phyloP scores from a whole-genome alignment of 2,329 filamentous ascomycete species.

The Ceratocystis ficicola region DNA sequence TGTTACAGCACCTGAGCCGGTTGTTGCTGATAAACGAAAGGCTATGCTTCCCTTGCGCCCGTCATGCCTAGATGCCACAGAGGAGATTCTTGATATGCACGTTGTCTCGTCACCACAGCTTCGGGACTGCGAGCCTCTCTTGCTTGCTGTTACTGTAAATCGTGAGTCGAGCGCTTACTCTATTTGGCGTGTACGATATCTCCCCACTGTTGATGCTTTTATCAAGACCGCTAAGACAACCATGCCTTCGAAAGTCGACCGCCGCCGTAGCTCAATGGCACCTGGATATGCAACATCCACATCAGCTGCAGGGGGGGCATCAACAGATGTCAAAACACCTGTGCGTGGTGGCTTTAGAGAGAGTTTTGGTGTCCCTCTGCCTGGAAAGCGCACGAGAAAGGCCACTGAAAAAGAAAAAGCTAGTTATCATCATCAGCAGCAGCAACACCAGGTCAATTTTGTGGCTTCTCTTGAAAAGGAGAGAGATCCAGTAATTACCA shows the following conservation, averaged over 20 bases:
- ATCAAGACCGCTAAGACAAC: slow-evolving; percentile 28
- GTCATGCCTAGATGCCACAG: slow-evolving; percentile 56
- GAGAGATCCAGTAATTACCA: slow-evolving; percentile 40
- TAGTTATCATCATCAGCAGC: neutral
- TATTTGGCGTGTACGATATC: slow-evolving; percentile 72
- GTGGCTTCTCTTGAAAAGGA: slow-evolving; percentile 58
- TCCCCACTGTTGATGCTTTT: slow-evolving; percentile 52
- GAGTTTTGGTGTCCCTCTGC: slow-evolving; percentile 54
- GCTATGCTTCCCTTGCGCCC: slow-evolving; percentile 32
- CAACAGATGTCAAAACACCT: slow-evolving; percentile 51
- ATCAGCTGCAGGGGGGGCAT: neutral
- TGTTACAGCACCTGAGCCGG: slow-evolving; percentile 45
- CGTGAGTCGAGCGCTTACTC: slow-evolving; percentile 63
- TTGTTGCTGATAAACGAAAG: slow-evolving; percentile 25
- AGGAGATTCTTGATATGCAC: slow-evolving; percentile 77
- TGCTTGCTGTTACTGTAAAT: slow-evolving; percentile 72
- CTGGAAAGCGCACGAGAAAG: slow-evolving; percentile 41
- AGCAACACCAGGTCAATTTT: slow-evolving; percentile 38
- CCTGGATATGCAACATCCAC: slow-evolving; percentile 32
- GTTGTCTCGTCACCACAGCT: slow-evolving; percentile 45
- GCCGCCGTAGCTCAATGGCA: slow-evolving; percentile 54
- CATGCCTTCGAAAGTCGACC: slow-evolving; percentile 31
- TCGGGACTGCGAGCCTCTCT: slow-evolving; percentile 39
- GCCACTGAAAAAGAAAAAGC: slow-evolving; percentile 30
- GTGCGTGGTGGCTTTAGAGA: slow-evolving; percentile 60